Evolutionary conservation across 2,329 filamentous ascomycete species (phyloP).

Genomic region (Phaeomoniella chlamydospora): DNA sequence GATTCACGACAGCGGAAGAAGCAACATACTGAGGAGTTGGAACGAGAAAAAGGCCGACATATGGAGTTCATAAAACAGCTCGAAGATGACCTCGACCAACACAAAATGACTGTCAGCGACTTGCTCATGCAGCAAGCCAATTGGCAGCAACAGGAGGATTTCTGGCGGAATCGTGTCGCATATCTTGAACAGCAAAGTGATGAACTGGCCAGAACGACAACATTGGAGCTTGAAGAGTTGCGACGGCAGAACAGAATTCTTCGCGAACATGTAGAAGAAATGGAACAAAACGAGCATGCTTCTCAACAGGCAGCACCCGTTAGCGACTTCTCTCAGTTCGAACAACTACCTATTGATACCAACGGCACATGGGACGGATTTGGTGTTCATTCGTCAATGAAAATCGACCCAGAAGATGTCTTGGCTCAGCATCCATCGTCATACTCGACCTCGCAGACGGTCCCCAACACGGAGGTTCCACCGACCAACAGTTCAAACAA

Average conservation of each 20-base stretch:
- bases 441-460: conserved; percentile 22
- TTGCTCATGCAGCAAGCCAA: conserved; percentile 17
- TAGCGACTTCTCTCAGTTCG: conserved; percentile 66
- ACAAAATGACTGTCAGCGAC: conserved; percentile 46
- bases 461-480: conserved; percentile 6
- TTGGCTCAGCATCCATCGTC: conserved; percentile 18
- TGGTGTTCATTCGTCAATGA: conserved; percentile 12
- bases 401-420: conserved; percentile 37
- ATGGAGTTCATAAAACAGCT: conserved; percentile 61
- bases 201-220: conserved; percentile 77
- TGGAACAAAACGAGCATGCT: conserved; percentile 23
- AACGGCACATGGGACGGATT: conserved; percentile 52
- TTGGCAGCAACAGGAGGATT: conserved; percentile 35
- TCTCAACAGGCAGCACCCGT: conserved; percentile 34
- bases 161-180: conserved; percentile 58
- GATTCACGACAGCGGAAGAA: conserved; percentile 97
- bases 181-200: conserved; percentile 73
- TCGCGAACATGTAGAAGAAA: conserved; percentile 44
- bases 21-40: conserved; percentile 89
- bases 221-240: conserved; percentile 76
- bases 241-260: conserved; percentile 85
- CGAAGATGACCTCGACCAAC: conserved; percentile 59
- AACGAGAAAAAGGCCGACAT: conserved; percentile 92
- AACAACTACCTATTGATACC: conserved; percentile 65
- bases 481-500: background rate